phyloP scores from a whole-genome alignment of 495 filamentous ascomycete species.

The Lasiosphaeris hirsuta region DNA sequence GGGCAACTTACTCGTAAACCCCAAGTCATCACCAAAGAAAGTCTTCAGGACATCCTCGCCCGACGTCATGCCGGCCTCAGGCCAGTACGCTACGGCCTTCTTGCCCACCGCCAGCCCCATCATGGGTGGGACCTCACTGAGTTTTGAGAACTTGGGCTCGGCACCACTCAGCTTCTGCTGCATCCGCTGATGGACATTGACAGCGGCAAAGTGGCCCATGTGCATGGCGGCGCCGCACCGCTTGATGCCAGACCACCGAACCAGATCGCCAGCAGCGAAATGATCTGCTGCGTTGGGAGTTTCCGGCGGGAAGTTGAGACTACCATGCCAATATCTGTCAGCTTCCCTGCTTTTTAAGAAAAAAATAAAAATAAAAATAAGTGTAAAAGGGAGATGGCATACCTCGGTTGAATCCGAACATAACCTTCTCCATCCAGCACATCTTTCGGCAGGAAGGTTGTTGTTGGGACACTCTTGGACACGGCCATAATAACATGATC shows the following conservation, averaged over 20 bases:
- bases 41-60: constrained; percentile 57
- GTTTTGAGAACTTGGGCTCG: constrained; percentile 40
- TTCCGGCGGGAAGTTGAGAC: constrained; percentile 42
- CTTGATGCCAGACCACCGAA: constrained; percentile 65
- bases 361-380: too few species aligned
- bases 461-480: constrained; percentile 52
- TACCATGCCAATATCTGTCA: constrained; percentile 14
- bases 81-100: constrained; percentile 58
- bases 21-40: constrained; percentile 66
- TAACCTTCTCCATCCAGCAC: constrained; percentile 53
- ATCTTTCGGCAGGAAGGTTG: constrained; percentile 49
- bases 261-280: constrained; percentile 56
- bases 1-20: constrained; percentile 48
- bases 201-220: constrained; percentile 57
- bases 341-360: neutral
- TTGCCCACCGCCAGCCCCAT: constrained; percentile 66
- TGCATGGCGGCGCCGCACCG: constrained; percentile 67
- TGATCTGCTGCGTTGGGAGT: constrained; percentile 53
- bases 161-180: constrained; percentile 32
- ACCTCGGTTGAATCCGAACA: constrained; percentile 49
- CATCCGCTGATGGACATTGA: constrained; percentile 61
- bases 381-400: constrained; percentile 1
- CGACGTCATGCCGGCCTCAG: constrained; percentile 44
- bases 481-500: constrained; percentile 60
- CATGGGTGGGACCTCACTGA: constrained; percentile 55